These are phyloP conservation scores for Stagonosporopsis chrysanthemi DNA, from an alignment of 2,329 filamentous ascomycete genomes.

Conservation along the genomic window DNA sequence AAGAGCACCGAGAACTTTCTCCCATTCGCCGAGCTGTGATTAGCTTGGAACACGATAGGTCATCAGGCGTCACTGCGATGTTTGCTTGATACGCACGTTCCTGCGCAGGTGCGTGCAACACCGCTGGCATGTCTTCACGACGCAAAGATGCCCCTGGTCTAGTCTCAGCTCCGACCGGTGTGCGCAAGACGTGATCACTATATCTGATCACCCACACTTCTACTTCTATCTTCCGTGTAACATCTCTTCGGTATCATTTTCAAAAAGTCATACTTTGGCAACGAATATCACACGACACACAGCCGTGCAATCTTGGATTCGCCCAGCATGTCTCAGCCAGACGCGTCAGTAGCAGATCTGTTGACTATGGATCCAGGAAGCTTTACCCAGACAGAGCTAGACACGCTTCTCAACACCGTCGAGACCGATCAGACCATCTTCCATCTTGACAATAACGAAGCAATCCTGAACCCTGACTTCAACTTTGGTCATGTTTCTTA, in stretches of 20 bases:
- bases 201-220: conserved; percentile 30
- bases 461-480: conserved; percentile 18
- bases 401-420: conserved; percentile 20
- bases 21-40: not conserved
- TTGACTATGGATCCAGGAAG: conserved; percentile 10
- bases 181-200: conserved; percentile 25
- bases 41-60: not conserved
- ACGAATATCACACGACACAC: not conserved
- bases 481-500: not conserved
- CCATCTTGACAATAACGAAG: conserved; percentile 14
- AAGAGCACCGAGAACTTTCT: not conserved
- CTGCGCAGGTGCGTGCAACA: conserved; percentile 15
- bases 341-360: conserved; percentile 10
- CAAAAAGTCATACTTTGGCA: not conserved
- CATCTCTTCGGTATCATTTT: conserved; percentile 16
- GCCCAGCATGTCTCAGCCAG: conserved; percentile 33
- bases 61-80: not conserved
- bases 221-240: conserved; percentile 30
- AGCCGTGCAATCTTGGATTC: not conserved
- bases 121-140: conserved; percentile 13
- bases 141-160: conserved; percentile 15
- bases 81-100: conserved; percentile 6
- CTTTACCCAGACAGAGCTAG: conserved; percentile 20
- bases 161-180: conserved; percentile 36
- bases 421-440: conserved; percentile 7